Conservation (phyloP, 345 rosid genomes). For the Microthlaspi erraticum region DNA sequence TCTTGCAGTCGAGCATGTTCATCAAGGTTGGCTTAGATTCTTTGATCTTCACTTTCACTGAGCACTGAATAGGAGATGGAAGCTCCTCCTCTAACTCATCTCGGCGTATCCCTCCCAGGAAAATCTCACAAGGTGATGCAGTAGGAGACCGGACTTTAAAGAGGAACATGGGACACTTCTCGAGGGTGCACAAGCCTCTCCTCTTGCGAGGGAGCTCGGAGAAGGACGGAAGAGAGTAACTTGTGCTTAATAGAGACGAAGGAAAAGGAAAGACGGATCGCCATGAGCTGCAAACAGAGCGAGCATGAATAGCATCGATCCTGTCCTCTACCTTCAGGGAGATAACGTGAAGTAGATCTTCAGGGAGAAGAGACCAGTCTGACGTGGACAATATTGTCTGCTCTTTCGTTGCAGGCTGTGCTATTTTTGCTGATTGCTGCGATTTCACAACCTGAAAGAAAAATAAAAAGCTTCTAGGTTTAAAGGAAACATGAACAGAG, state of each 20-base stretch:
- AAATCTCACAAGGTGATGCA: not conserved
- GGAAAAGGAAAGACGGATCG: not conserved
- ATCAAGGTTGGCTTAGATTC: not conserved
- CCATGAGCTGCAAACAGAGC: not conserved
- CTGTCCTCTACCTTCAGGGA: not conserved
- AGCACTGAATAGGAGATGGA: not conserved
- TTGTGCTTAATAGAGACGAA: not conserved
- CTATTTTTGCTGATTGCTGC: not conserved
- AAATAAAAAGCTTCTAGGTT: too few relatives aligned
- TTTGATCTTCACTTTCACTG: not conserved
- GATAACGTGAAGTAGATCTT: not conserved
- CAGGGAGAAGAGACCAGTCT: conserved; percentile 2
- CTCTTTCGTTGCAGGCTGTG: not conserved
- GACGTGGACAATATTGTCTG: not conserved
- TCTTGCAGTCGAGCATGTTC: not conserved
- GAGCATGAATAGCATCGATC: not conserved
- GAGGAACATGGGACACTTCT: not conserved
- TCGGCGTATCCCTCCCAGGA: not conserved
- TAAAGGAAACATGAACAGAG: too few relatives aligned
- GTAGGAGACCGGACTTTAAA: not conserved
- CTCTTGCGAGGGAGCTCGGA: too few relatives aligned
- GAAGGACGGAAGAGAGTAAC: not conserved
- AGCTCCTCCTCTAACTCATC: not conserved
- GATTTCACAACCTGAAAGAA: not conserved
- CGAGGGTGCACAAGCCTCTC: not conserved